Evolutionary conservation across 176 grass and related monocot species (phyloP), one percentile per base, ranked within the genome.

Genomic region (Tillandsia leiboldiana): DNA sequence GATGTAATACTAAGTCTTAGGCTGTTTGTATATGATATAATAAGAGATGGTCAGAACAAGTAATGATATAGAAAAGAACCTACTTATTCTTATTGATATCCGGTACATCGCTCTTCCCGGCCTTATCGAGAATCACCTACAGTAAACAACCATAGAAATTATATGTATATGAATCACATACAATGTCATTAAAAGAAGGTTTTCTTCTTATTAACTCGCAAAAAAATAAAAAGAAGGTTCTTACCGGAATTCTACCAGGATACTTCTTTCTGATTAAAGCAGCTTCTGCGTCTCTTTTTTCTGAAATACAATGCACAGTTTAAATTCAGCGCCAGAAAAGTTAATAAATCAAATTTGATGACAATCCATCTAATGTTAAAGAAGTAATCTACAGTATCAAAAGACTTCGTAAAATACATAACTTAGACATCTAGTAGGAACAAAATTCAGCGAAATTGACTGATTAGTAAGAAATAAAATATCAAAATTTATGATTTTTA

Each of bases 11-110:
- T 6, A 17, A 57, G 10, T 13, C 53, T 57, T 42, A 42, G 33
- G 24, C 24, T 24, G 24, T 24, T 24, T 24, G 24, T 24, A 24
- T 24, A 24, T 24, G 24, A 24, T 24, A 24, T 24, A 24, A 24
- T 24, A 24, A 24, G 33, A 42, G 33, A 42, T 42, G 33, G 33
- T 42, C 33, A 42, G 33, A 42, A 42, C 33, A 42, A 42, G 33
- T 7, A 7, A 42, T 42, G 6, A 42, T 42, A 57, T 9, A 58
- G 18, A 70, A 11, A 26, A 50, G 2, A 28, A 71, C 75, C 64
- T 63, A 91, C 93, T 97, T 97, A 70, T 92, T 97, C 74, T 92
- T 97, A 33, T 87, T 89, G 13, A 97, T 97, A 53, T 92, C 89
- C 18, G 93, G 89, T 29, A 90, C 81, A 80, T 90, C 89, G 51